Evolutionary conservation across 306 rosid species (phyloP), one percentile per base, ranked within the genome.

Genomic region (Canavalia gladiata): DNA sequence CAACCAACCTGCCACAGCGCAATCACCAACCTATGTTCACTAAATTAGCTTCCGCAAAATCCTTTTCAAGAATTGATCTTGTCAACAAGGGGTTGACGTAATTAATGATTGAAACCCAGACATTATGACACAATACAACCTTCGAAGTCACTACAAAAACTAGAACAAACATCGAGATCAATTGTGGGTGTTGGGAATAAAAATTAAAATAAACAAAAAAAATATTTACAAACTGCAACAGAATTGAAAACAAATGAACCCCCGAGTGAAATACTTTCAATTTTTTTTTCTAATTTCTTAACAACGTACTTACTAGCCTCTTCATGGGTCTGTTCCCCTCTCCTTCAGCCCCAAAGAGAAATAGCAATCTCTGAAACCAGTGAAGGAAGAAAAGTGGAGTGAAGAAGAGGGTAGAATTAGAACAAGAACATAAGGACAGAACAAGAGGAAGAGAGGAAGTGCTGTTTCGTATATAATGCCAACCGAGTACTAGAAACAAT

Each of bases 231-330:
- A 10, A 35, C 8, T 7, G 7, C 29, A 39, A 30, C 54, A 31
- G 6, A 75, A 46, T 25, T 50, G 29, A 8, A 80, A 51, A 52
- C 54, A 65, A 34, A 72, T 9, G 4, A 64, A 72, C 37, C 18
- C 30, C 52, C 49, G 50, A 9, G 30, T 35, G 11, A 71, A 58
- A 80, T 55, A 34, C 60, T 4, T 34, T 1, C 2, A 2, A 13
- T 13, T 29, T 25, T 43, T 39, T 56, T 4, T 31, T 31, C 6
- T 57, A 62, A 60, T 28, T 80, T 80, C 4, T 58, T 68, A 71
- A 73, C 84, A 88, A 88, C 92, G 92, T 89, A 89, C 92, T 89
- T 84, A 89, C 92, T 86, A 84, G 87, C 81, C 87, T 80, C 86
- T 84, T 86, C 92, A 86, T 89, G 62, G 70, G 86, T 80, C 35